These are phyloP conservation scores for Polyporus arcularius DNA, from an alignment of 768 basidiomycete species.

Conservation along the genomic window DNA sequence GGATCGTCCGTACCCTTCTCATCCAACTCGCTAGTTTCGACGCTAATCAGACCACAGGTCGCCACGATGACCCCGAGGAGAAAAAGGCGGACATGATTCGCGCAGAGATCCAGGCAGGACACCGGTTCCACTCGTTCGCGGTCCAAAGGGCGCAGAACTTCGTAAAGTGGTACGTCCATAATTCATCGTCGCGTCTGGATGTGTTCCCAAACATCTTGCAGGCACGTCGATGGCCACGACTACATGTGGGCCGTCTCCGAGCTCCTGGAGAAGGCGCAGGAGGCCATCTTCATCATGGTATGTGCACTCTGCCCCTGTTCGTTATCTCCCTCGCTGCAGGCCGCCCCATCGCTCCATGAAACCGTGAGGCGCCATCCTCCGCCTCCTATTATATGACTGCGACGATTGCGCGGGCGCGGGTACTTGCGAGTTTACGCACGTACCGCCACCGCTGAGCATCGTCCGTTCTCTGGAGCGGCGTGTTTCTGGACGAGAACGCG, in stretches of 20 bases:
- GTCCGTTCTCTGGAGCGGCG: no score
- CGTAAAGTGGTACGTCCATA: constrained; percentile 73
- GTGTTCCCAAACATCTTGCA: constrained; percentile 23
- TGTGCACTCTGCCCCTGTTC: constrained; percentile 14
- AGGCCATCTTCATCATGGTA: constrained; percentile 87
- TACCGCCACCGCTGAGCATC: no score
- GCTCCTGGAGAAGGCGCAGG: constrained; percentile 77
- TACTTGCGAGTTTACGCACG: no score
- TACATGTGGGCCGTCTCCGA: constrained; percentile 96
- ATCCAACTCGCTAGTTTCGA: background rate
- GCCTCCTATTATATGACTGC: no score
- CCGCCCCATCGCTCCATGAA: no score
- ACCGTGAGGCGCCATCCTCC: no score
- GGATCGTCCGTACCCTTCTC: constrained; percentile 31
- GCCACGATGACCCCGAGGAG: constrained; percentile 79
- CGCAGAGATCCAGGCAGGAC: constrained; percentile 70
- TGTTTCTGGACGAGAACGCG: no score
- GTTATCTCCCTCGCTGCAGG: background rate
- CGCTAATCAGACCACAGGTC: constrained; percentile 30
- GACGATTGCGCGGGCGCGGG: no score
- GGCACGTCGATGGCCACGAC: constrained; percentile 95
- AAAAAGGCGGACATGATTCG: constrained; percentile 69
- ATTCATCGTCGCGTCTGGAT: background rate
- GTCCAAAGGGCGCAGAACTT: constrained; percentile 64
- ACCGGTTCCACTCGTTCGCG: constrained; percentile 89